Conservation (phyloP, 495 filamentous ascomycete species). For the Tetracladium setigerum region DNA sequence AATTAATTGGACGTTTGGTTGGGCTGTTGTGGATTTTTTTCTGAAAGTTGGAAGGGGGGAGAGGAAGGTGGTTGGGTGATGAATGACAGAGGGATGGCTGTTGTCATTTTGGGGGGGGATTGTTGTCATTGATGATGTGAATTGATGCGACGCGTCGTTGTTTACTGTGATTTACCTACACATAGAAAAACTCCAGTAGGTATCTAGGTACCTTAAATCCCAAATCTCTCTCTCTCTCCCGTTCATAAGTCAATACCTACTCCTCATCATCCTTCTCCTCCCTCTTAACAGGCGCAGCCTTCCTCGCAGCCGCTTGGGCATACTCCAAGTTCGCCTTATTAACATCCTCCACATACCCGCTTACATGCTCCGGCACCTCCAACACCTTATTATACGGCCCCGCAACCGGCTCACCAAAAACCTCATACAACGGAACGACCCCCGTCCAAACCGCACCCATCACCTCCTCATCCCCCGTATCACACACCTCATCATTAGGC, state of each 20-base stretch:
- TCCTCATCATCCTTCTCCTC: slow-evolving; percentile 5
- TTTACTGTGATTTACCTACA: too few species aligned
- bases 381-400: slow-evolving; percentile 13
- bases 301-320: slow-evolving; percentile 9
- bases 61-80: too few species aligned
- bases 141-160: too few species aligned
- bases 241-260: not conserved
- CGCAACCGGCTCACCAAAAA: slow-evolving; percentile 59
- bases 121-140: too few species aligned
- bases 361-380: slow-evolving; percentile 15
- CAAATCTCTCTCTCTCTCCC: too few species aligned
- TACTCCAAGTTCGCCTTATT: slow-evolving; percentile 12
- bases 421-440: slow-evolving; percentile 65
- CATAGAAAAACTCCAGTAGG: too few species aligned
- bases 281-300: slow-evolving; percentile 16
- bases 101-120: too few species aligned
- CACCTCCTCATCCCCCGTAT: slow-evolving; percentile 52
- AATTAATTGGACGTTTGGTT: too few species aligned
- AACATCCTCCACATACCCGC: slow-evolving; percentile 7
- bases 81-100: too few species aligned
- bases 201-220: too few species aligned
- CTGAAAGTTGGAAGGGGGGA: too few species aligned
- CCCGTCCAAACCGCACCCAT: slow-evolving; percentile 67
- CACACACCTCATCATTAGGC: slow-evolving; percentile 64
- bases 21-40: too few species aligned